Evolutionary conservation across 352 stramenopile genomes (phyloP), one percentile per base, ranked within the genome.

Genomic region (Globisporangium canariense): DNA sequence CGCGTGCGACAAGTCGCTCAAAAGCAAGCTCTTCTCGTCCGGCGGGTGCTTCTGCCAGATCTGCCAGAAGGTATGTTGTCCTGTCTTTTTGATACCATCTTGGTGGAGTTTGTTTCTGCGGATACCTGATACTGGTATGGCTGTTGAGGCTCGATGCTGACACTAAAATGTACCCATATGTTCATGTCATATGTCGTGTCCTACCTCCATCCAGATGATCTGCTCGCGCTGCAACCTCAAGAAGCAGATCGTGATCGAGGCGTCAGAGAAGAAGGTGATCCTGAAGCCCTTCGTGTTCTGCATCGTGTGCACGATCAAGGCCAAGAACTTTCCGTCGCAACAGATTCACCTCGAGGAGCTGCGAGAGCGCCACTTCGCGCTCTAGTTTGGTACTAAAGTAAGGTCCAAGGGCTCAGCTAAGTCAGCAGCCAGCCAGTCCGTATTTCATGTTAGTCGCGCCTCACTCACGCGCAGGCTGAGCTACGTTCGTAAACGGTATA

Each of bases 171-270:
- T 22, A 22, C 30, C 13, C 30, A 47, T 41, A 8, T 36, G 2
- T 14, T 45, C 41, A 36, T 28, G 38, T 6, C 38, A 16, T 53
- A 16, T 54, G 18, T 43, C 18, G 51, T 62, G 4, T 70, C 77
- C 65, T 79, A 64, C 25, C 25, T 28, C 25, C 25, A 28, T 28
- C 25, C 69, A 79, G 53, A 74, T 74, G 61, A 60, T 79, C 18
- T 85, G 77, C 41, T 78, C 72, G 20, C 77, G 73, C 60, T 85
- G 77, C 63, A 75, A 68, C 40, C 59, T 85, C 16, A 76, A 73
- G 20, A 85, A 85, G 70, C 82, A 85, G 40, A 60, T 85, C 57
- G 73, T 67, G 45, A 79, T 85, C 51, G 68, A 66, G 25, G 65
- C 63, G 18, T 66, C 46, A 2, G 74, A 79, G 32, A 69, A 72